Evolutionary conservation across 371 early-diverging fungal genomes (phyloP), one percentile per base, ranked within the genome.

Genomic region (Blakeslea trispora): DNA sequence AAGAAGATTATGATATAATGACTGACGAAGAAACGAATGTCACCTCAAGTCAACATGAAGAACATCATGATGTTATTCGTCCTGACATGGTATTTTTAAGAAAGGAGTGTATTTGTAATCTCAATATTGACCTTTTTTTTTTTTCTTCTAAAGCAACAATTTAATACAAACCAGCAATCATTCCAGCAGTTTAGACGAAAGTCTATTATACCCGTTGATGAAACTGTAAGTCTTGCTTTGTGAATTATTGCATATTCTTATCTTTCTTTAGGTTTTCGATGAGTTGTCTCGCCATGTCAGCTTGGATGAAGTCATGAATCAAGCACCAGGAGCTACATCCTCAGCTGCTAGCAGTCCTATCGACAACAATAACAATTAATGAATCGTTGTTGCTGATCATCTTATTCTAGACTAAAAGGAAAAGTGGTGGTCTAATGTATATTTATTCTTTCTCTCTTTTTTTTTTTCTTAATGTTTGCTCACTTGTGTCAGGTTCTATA

Each of bases 131-230:
- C 22, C 1, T 6, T 34, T 17, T 15, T 34, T 35, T 2, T 6
- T 34, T 17, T 18, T 34, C 28, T 9, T 21, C 17, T 47, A 18
- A 44, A 82, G 85, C 79, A 88, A 73, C 83, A 86, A 73, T 91
- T 90, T 68, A 87, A 81, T 31, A 69, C 79, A 39, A 51, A 48
- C 18, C 84, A 85, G 10, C 76, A 72, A 56, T 73, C 70, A 63
- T 84, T 85, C 46, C 89, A 82, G 59, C 84, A 90, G 50, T 92
- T 93, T 79, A 81, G 95, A 55, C 77, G 95, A 60, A 95, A 95
- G 78, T 92, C 93, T 10, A 93, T 95, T 53, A 84, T 95, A 64
- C 95, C 95, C 35, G 92, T 95, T 56, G 64, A 64, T 42, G 59
- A 64, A 54, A 64, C 55, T 59, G 64, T 64, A 46, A 46, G 46